phyloP scores from a whole-genome alignment of 768 basidiomycete species.

The Amanita polypyramis region DNA sequence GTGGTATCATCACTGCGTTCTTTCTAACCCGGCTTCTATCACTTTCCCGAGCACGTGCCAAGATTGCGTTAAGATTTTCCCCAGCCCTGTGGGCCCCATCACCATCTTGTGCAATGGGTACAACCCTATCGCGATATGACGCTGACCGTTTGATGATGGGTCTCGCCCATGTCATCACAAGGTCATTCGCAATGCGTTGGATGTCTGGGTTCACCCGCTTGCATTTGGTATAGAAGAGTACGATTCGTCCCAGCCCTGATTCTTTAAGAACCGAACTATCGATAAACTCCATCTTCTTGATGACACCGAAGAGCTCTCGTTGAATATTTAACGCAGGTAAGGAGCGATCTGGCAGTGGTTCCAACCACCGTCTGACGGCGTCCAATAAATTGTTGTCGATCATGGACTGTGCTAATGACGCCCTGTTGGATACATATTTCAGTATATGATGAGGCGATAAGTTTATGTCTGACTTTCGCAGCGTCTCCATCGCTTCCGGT shows the following conservation, averaged over 20 bases:
- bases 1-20: slow-evolving; percentile 80
- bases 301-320: slow-evolving; percentile 74
- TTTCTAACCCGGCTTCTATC: slow-evolving; percentile 63
- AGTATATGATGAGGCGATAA: slow-evolving; percentile 1
- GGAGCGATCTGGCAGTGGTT: slow-evolving; percentile 87
- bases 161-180: slow-evolving; percentile 80
- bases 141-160: slow-evolving; percentile 88
- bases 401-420: slow-evolving; percentile 82
- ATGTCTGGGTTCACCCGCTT: slow-evolving; percentile 81
- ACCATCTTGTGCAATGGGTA: slow-evolving; percentile 44
- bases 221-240: slow-evolving; percentile 95
- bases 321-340: slow-evolving; percentile 96
- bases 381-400: slow-evolving; percentile 92
- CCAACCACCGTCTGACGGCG: slow-evolving; percentile 84
- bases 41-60: slow-evolving; percentile 53
- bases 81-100: slow-evolving; percentile 24
- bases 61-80: slow-evolving; percentile 59
- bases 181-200: slow-evolving; percentile 68
- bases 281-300: slow-evolving; percentile 87
- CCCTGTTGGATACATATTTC: slow-evolving; percentile 32
- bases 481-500: slow-evolving; percentile 82
- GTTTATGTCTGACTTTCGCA: slow-evolving; percentile 62
- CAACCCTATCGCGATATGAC: slow-evolving; percentile 64
- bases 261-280: slow-evolving; percentile 87
- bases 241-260: slow-evolving; percentile 77